Evolutionary conservation across 2,329 filamentous ascomycete species (phyloP), one percentile per base, ranked within the genome.

Genomic region (Cladosporium sp.): DNA sequence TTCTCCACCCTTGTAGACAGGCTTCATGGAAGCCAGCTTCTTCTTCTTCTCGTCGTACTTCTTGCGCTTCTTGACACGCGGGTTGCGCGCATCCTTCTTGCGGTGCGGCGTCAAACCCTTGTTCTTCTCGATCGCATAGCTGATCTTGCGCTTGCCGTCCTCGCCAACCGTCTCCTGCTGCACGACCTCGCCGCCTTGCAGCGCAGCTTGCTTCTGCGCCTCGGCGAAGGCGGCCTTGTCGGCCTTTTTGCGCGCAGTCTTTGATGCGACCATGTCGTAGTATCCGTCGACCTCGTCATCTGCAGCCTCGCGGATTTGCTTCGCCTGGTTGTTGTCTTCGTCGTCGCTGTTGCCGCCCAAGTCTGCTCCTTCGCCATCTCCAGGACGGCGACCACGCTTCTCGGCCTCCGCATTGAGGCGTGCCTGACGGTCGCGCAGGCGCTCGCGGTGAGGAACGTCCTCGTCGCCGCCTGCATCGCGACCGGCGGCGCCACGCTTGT

Each of bases 1-100:
- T 72, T 94, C 84, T 54, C 88, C 87, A 58, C 88, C 88, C 70
- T 90, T 88, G 74, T 91, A 97, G 12, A 88, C 77, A 7, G 87
- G 80, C 74, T 86, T 88, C 75, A 91, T 88, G 66, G 86, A 92
- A 62, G 82, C 83, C 65, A 97, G 72, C 78, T 97, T 96, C 87
- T 96, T 97, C 80, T 92, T 86, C 79, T 95, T 96, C 69, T 90
- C 86, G 66, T 94, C 90, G 69, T 83, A 98, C 82, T 89, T 90
- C 82, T 89, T 89, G 71, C 89, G 83, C 85, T 96, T 97, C 85
- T 97, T 98, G 57, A 97, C 92, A 68, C 93, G 79, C 30, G 93
- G 91, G 73, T 98, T 98, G 56, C 92, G 78, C 52, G 90, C 86
- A 61, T 95, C 91, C 82, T 98, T 97, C 78, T 86, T 94, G 56